Base-by-base conservation (phyloP, 192 early-diverging fungal genomes). In the Haplosporangium gracile region DNA sequence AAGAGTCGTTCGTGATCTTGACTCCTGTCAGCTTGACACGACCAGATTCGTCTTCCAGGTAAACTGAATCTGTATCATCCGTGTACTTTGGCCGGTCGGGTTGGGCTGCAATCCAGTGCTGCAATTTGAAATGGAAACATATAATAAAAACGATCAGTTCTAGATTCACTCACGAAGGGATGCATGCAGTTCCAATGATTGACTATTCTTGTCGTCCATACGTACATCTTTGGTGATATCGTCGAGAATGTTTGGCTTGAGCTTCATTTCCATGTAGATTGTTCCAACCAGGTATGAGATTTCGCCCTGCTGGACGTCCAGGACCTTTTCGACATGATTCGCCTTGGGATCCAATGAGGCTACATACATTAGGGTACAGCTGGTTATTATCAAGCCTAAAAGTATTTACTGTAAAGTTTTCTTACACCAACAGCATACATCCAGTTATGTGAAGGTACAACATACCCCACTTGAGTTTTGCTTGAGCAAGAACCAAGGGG, bases 31-130 rank as follows among this genome's bases (percentile, higher is more conserved):
- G 88, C 43, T 91, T 91, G 22, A 99, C 91, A 39, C 98, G 91
- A 18, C 97, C 98, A 6, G 96, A 98, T 78, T 99, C 97, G 87
- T 99, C 98, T 84, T 99, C 98, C 65, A 99, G 80, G 34, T 91
- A 89, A 29, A 95, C 82, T 24, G 81, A 85, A 76, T 96, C 95
- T 0, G 87, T 82, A 1, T 92, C 94, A 24, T 89, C 91, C 10
- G 88, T 88, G 89, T 97, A 99, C 79, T 93, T 95, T 72, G 78
- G 80, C n/a, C 91, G 85, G 55, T 92, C 89, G 13, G 91, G 88
- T 13, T 95, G 92, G 5, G 92, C 90, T 0, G 91, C 78, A 13
- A 95, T 90, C 90, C 94, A 95, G 77, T 93, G 91, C 94, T 96
- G 73, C 40, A 55, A 75, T 26, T 65, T 26, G 26, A 11, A 26